Evolutionary conservation across 352 stramenopile species (phyloP).

Genomic region (Pythium brachiatum): DNA sequence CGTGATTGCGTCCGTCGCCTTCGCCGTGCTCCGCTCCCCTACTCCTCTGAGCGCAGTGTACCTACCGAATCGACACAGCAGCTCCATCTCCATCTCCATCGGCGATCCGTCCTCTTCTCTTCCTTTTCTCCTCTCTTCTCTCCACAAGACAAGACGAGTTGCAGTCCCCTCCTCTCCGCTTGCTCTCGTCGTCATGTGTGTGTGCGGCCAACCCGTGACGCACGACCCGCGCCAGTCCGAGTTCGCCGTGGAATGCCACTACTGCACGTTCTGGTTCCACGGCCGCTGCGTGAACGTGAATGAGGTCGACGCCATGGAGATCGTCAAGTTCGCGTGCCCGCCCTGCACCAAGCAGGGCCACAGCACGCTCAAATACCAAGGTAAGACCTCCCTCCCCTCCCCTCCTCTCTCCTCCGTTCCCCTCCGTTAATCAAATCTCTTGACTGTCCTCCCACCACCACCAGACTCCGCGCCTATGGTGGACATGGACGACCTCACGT

Average conservation of each 20-base stretch:
- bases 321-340: constrained; percentile 52
- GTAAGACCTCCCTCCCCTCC: constrained; percentile 19
- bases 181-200: constrained; percentile 23
- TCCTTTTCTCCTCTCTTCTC: not conserved
- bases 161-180: not conserved
- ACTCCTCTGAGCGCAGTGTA: not conserved
- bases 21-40: not conserved
- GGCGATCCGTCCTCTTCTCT: constrained; percentile 3
- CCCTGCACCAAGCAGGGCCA: constrained; percentile 43
- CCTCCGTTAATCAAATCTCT: no score
- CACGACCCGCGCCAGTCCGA: constrained; percentile 23
- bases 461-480: constrained; percentile 21
- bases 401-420: constrained; percentile 1
- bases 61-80: not conserved
- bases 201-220: constrained; percentile 24
- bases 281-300: constrained; percentile 49
- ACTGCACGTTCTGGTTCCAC: constrained; percentile 64
- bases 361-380: constrained; percentile 35
- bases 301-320: constrained; percentile 56
- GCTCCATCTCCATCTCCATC: not conserved
- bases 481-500: constrained; percentile 30
- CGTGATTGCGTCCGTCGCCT: constrained; percentile 3
- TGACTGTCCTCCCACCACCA: no score
- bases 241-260: constrained; percentile 70
- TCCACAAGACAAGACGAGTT: no score